Conservation (phyloP, 257 asterid genomes). For the Solanum chiquidenum region DNA sequence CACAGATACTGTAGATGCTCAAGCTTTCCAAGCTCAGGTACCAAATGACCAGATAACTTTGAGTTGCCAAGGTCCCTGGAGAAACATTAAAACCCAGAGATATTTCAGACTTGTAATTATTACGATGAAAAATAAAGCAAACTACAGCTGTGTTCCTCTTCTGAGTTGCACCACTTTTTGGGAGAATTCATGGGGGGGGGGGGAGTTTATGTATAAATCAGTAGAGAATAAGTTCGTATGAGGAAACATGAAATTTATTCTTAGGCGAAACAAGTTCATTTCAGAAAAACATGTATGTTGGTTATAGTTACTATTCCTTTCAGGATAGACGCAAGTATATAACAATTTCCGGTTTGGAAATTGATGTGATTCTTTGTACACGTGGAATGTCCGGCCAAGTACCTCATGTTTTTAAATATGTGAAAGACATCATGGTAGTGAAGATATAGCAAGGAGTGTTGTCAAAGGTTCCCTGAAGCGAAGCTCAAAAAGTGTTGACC, state of each 20-base stretch:
- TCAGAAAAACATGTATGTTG: neutral
- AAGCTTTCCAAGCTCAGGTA: slow-evolving; percentile 65
- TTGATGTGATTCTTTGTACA: neutral
- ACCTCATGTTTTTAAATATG: neutral
- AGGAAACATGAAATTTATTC: neutral
- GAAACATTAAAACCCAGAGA: neutral
- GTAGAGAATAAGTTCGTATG: neutral
- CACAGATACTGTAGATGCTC: slow-evolving; percentile 68
- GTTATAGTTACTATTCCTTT: neutral
- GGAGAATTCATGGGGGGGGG: neutral
- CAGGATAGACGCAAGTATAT: neutral
- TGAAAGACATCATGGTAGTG: neutral
- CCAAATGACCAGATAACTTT: slow-evolving; percentile 59
- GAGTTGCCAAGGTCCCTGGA: slow-evolving; percentile 78
- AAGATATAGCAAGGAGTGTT: neutral
- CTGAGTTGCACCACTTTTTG: neutral
- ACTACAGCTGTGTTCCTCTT: neutral
- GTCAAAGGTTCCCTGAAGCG: neutral
- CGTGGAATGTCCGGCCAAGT: neutral
- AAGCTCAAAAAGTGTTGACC: neutral
- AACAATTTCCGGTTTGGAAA: neutral
- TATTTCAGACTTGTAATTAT: slow-evolving; percentile 3
- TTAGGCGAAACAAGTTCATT: neutral
- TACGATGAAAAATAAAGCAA: neutral
- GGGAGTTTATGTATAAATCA: neutral